Conservation (phyloP, 2,329 filamentous ascomycete species). For the Pseudopyricularia cyperi region DNA sequence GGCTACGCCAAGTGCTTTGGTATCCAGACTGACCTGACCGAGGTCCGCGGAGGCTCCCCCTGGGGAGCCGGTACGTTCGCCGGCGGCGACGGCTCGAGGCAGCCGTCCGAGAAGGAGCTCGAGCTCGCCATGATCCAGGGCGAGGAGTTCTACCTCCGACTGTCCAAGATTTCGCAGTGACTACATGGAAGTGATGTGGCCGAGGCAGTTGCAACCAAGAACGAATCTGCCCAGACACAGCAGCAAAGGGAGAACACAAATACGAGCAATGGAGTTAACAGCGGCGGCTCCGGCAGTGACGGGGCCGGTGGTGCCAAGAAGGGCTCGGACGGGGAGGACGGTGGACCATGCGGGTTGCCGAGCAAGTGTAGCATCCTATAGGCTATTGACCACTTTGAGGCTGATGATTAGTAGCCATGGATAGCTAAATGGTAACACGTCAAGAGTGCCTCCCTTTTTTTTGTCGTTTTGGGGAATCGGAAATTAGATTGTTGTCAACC, state of each 20-base stretch:
- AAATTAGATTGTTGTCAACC: too few species aligned
- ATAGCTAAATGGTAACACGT: not conserved
- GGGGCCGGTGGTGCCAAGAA: not conserved
- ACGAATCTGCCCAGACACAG: not conserved
- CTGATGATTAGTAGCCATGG: not conserved
- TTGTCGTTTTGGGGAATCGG: too few species aligned
- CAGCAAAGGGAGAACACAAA: not conserved
- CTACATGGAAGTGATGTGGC: conserved; percentile 47
- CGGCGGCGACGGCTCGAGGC: conserved; percentile 65
- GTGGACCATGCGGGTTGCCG: conserved; percentile 9
- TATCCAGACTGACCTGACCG: conserved; percentile 55
- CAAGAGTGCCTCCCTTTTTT: not conserved
- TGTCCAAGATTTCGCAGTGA: conserved; percentile 62
- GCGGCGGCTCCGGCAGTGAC: not conserved
- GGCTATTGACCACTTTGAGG: not conserved
- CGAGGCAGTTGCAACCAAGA: not conserved
- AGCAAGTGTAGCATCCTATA: conserved; percentile 8
- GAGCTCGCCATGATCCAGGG: conserved; percentile 73
- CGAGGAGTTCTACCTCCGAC: conserved; percentile 65
- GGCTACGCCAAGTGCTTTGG: conserved; percentile 75
- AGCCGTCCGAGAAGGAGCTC: conserved; percentile 64
- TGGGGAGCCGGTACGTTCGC: conserved; percentile 95
- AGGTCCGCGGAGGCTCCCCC: conserved; percentile 74
- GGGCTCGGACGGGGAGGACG: conserved; percentile 6
- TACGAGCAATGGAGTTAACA: not conserved